Percentiles rank a stretch among this genome's conserved stretches.
These are phyloP conservation scores for Fragaria vesca DNA, from an alignment of 306 rosid species.

Conservation along the genomic window DNA sequence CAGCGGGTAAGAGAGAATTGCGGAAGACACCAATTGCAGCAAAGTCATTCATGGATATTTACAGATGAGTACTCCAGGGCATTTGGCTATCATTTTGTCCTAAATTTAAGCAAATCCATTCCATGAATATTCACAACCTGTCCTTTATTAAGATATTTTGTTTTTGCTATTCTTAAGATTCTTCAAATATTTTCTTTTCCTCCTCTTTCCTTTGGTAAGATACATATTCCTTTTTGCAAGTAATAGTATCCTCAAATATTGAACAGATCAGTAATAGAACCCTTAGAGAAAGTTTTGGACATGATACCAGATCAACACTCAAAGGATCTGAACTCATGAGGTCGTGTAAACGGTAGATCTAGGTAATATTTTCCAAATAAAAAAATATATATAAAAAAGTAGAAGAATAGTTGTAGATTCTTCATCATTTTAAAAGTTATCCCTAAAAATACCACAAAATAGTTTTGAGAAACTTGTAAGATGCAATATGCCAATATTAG, in stretches of 20 bases:
- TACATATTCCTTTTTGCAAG: neutral
- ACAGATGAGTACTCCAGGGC: neutral
- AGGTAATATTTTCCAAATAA: neutral
- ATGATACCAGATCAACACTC: neutral
- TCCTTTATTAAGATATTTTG: neutral
- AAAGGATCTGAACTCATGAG: neutral
- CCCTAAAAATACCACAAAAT: neutral
- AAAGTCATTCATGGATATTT: constrained; percentile 3
- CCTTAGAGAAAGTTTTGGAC: neutral
- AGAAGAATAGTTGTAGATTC: neutral
- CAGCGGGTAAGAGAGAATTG: constrained; percentile 41
- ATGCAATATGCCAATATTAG: neutral
- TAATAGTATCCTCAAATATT: neutral
- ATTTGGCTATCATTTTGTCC: constrained; percentile 24
- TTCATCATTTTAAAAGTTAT: neutral
- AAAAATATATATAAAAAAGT: neutral
- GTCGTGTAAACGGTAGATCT: neutral
- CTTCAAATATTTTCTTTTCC: neutral
- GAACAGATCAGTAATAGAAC: neutral
- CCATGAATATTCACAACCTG: neutral
- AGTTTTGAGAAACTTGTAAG: neutral
- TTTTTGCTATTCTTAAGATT: neutral
- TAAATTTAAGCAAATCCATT: constrained; percentile 18
- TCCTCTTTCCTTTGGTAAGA: neutral
- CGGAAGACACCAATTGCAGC: constrained; percentile 22